Conservation (phyloP, 805 yeast species). For the Suhomyces faveliae region DNA sequence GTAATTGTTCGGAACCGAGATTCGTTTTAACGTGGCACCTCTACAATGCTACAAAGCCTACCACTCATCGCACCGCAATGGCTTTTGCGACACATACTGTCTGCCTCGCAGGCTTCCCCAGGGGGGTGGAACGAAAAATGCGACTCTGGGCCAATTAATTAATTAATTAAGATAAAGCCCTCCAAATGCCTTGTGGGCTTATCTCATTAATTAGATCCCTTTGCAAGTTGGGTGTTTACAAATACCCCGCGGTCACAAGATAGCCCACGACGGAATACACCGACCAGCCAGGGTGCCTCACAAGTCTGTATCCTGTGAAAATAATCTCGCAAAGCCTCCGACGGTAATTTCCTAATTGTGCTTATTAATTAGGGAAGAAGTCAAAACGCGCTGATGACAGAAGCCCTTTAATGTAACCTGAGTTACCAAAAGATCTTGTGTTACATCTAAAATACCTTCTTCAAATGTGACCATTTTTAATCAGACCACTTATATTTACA, state of each 20-base stretch:
- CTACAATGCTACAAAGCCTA: background rate
- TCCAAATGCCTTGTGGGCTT: background rate
- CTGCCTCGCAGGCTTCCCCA: background rate
- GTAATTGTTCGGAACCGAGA: background rate
- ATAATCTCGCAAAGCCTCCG: background rate
- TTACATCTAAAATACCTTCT: too few relatives aligned
- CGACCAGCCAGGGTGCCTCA: too few relatives aligned
- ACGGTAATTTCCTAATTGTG: background rate
- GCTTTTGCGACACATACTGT: background rate
- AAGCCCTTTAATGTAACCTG: too few relatives aligned
- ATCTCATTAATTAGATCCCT: background rate
- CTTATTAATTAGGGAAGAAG: background rate
- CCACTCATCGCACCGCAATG: background rate
- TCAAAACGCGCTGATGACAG: conserved; percentile 1
- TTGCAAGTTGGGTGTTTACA: background rate
- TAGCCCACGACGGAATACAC: too few relatives aligned
- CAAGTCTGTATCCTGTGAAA: background rate
- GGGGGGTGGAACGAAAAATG: background rate
- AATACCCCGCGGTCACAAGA: background rate
- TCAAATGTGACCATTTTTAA: too few relatives aligned
- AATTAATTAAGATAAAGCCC: background rate
- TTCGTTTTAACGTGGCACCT: background rate
- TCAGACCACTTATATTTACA: background rate
- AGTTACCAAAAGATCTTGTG: too few relatives aligned
- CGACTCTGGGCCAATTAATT: background rate